Conservation (phyloP, 139 green algal species). For the Yamagishiella unicocca region DNA sequence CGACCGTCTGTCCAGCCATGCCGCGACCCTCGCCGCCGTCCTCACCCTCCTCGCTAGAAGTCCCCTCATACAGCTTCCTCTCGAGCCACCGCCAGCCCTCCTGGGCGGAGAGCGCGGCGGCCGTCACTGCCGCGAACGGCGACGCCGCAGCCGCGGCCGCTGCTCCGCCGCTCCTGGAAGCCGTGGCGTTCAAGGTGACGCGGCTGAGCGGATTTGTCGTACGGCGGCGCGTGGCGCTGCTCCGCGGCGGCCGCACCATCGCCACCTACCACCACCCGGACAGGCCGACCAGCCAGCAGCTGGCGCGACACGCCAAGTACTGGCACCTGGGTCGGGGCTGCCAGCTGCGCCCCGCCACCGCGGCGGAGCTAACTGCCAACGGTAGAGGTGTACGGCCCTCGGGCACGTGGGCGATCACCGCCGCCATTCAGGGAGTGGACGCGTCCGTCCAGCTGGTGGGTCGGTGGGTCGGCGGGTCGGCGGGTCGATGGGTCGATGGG, state of each 20-base stretch:
- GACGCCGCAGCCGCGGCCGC: neutral
- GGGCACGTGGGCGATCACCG: constrained; percentile 46
- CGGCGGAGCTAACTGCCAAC: neutral
- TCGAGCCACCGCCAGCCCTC: neutral
- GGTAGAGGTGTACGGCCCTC: constrained; percentile 1
- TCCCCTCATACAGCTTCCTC: neutral
- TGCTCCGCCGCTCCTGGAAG: neutral
- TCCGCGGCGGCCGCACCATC: constrained; percentile 1
- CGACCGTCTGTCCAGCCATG: neutral
- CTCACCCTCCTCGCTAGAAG: neutral
- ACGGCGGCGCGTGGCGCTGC: constrained; percentile 19
- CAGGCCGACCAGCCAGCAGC: neutral
- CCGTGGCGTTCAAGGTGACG: constrained; percentile 3
- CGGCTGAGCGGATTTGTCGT: constrained; percentile 18
- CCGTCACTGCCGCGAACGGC: neutral
- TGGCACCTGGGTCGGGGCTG: constrained; percentile 25
- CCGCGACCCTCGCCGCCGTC: neutral
- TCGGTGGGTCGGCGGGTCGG: too few relatives aligned
- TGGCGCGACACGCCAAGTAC: neutral
- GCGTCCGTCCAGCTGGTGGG: constrained; percentile 57
- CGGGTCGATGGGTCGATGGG: too few relatives aligned
- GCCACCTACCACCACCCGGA: constrained; percentile 30
- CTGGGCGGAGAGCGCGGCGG: neutral
- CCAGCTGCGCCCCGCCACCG: neutral
- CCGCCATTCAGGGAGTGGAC: constrained; percentile 17